phyloP scores from a whole-genome alignment of 140 eudicot species.

The Bidens hawaiensis region DNA sequence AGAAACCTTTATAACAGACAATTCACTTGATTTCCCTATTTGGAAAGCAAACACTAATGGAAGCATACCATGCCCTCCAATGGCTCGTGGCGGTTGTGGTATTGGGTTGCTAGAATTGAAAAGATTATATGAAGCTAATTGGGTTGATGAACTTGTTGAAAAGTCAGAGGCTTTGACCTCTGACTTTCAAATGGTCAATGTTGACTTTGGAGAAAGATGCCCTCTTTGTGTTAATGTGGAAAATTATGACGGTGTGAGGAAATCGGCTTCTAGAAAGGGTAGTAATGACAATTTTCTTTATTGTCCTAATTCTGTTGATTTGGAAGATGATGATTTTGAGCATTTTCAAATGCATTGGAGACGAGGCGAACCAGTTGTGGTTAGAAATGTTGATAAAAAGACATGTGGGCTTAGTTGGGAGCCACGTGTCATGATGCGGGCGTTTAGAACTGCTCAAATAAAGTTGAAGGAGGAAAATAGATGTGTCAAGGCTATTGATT shows the following conservation, averaged over 20 bases:
- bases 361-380: constrained; percentile 65
- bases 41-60: constrained; percentile 55
- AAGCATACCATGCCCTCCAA: constrained; percentile 76
- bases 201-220: constrained; percentile 40
- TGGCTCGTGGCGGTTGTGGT: constrained; percentile 84
- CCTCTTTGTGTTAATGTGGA: constrained; percentile 28
- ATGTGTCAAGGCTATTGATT: constrained; percentile 60
- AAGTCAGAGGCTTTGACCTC: constrained; percentile 43
- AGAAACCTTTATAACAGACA: constrained; percentile 15
- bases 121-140: constrained; percentile 62
- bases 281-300: constrained; percentile 55
- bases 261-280: constrained; percentile 54
- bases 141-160: constrained; percentile 46
- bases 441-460: constrained; percentile 45
- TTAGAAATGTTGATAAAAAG: constrained; percentile 47
- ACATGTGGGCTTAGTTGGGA: constrained; percentile 70
- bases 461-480: constrained; percentile 54
- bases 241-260: constrained; percentile 32
- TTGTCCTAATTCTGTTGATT: constrained; percentile 52
- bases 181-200: constrained; percentile 30
- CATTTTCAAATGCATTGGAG: constrained; percentile 78
- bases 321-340: constrained; percentile 41
- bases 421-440: constrained; percentile 71
- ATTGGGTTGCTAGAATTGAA: constrained; percentile 35
- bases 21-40: constrained; percentile 34